Percentiles rank a stretch among this genome's conserved stretches.
Conservation (phyloP, 2,329 filamentous ascomycete genomes). For the Sporothrix humicola region DNA sequence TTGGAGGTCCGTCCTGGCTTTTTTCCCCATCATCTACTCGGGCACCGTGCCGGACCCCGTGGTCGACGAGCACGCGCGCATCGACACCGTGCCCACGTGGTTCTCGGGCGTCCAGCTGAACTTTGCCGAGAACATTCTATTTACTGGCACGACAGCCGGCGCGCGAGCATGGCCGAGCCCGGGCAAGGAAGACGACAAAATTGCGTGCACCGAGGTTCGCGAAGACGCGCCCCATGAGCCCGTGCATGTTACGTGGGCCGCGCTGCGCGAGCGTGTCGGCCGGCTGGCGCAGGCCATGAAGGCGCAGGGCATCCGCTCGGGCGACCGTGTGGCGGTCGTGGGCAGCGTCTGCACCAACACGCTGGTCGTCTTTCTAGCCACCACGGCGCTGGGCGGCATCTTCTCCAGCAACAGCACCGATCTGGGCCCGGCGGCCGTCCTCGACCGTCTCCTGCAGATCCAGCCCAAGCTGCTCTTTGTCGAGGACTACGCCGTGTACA, state of each 20-base stretch:
- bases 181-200: slow-evolving; percentile 17
- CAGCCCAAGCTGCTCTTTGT: slow-evolving; percentile 21
- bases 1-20: not conserved
- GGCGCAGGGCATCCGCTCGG: slow-evolving; percentile 15
- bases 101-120: slow-evolving; percentile 18
- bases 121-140: slow-evolving; percentile 19
- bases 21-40: slow-evolving; percentile 21
- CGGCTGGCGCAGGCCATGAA: slow-evolving; percentile 22
- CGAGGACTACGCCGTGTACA: slow-evolving; percentile 21
- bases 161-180: not conserved
- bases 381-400: slow-evolving; percentile 16
- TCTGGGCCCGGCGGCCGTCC: not conserved
- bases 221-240: not conserved
- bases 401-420: slow-evolving; percentile 22
- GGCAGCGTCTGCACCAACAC: slow-evolving; percentile 15
- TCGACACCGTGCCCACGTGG: slow-evolving; percentile 10
- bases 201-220: slow-evolving; percentile 3
- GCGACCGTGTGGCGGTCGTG: slow-evolving; percentile 1
- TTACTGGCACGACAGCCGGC: not conserved
- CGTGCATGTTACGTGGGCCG: slow-evolving; percentile 2
- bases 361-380: slow-evolving; percentile 9
- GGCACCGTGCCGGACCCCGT: slow-evolving; percentile 3
- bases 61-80: slow-evolving; percentile 7
- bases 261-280: slow-evolving; percentile 15
- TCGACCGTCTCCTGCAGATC: slow-evolving; percentile 20